Base-by-base conservation (phyloP, 192 early-diverging fungal species). In the Coemansia sp. region DNA sequence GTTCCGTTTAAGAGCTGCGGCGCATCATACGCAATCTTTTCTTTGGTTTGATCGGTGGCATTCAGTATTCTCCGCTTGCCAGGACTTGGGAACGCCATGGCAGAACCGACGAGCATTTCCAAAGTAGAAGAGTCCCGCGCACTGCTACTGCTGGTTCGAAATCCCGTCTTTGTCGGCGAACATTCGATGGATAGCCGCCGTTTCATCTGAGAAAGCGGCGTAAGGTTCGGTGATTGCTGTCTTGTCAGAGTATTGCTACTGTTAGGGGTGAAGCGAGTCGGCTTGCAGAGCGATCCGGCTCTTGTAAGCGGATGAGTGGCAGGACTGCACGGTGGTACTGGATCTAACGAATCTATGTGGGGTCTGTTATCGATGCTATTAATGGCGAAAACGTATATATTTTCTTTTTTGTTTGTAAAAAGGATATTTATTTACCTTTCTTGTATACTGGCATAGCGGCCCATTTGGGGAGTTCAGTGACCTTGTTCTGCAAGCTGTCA, bases 181-280 rank as follows among this genome's bases (percentile, higher is more conserved):
- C 8, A 37, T 10, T 31, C 42, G 58, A 25, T 20, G 37, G 64
- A 66, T 5, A 66, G 30, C 20, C 56, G 64, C 20, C 64, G 34
- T 12, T 45, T 59, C 25, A 67, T 59, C 48, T 67, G 66, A 9
- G 58, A 45, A 13, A 67, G 40, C 31, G 66, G 48, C 6, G 66
- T 60, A 2, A 48, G 58, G 7, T 29, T 23, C 37, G 39, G 58
- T 21, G 58, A 43, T 16, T 43, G 40, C 40, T 43, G 49, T 29
- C 26, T 52, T 52, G 49, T 23, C 7, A 16, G 49, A 52, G 23
- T 23, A 26, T 6, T 20, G 26, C 20, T 51, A 7, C 7, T 52
- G 46, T 48, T 15, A 1, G 46, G n/a, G 23, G 15, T 18, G n/a
- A 21, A 15, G 46, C 46, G 53, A 30, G 9, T 56, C 7, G 56